Conservation (phyloP, 345 rosid species). For the Salix caprea region DNA sequence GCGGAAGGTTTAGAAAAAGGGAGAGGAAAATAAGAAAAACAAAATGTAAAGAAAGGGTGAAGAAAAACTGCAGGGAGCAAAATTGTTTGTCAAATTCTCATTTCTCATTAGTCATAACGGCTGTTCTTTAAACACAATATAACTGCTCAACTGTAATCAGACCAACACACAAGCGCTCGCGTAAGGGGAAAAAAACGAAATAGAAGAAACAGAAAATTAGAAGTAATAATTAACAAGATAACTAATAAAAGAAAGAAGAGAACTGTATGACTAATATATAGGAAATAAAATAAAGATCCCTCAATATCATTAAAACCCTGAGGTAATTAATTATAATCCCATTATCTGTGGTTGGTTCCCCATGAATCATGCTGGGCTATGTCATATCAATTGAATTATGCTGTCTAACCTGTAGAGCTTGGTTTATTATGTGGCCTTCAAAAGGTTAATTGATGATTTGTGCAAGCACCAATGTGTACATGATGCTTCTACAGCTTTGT, state of each 20-base stretch:
- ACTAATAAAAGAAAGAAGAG: background rate
- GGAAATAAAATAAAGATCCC: background rate
- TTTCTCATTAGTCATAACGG: background rate
- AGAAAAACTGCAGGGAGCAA: background rate
- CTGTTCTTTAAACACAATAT: background rate
- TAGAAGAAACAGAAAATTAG: background rate
- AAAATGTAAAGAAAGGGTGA: background rate
- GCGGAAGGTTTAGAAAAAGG: background rate
- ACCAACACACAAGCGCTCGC: background rate
- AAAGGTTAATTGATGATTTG: background rate
- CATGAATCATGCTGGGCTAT: conserved; percentile 3
- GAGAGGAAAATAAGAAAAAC: background rate
- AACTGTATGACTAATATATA: background rate
- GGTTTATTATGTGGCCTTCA: background rate
- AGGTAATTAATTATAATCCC: background rate
- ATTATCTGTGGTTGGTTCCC: background rate
- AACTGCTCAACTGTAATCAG: background rate
- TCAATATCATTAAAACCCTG: background rate
- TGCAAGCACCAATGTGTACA: background rate
- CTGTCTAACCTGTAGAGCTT: background rate
- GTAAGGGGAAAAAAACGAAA: background rate
- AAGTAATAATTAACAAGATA: background rate
- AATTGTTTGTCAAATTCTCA: background rate
- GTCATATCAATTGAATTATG: background rate
- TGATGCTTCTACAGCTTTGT: background rate